Evolutionary conservation across 1,139 yeast genomes (phyloP).

Genomic region (Entelexis sorbosivorans): DNA sequence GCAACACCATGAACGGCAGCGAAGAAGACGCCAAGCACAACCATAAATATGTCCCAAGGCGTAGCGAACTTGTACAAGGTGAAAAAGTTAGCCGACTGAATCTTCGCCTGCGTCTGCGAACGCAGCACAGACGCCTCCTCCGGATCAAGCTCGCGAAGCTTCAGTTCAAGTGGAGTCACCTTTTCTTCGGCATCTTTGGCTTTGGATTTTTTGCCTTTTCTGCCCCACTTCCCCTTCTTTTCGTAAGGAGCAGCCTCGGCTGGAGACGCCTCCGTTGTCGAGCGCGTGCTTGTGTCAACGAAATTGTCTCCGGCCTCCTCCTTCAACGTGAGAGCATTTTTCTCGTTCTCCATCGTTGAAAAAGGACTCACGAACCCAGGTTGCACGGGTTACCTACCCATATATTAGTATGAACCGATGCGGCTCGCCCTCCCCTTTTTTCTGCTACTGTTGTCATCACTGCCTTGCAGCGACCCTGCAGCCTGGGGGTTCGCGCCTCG

Average conservation of each 20-base stretch:
- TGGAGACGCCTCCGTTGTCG: neutral
- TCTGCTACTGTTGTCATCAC: neutral
- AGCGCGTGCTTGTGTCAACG: neutral
- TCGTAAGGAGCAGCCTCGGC: neutral
- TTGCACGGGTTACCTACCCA: no score
- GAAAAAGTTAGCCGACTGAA: slow-evolving; percentile 26
- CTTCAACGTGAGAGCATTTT: neutral
- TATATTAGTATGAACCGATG: neutral
- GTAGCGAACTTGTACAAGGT: slow-evolving; percentile 33
- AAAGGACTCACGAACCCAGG: neutral
- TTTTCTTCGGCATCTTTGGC: neutral
- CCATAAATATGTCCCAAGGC: slow-evolving; percentile 25
- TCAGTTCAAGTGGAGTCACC: slow-evolving; percentile 14
- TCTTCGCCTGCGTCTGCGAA: slow-evolving; percentile 27
- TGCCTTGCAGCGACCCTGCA: neutral
- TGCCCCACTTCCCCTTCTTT: neutral
- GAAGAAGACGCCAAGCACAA: slow-evolving; percentile 27
- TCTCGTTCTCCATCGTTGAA: slow-evolving; percentile 1
- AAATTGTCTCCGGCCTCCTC: neutral
- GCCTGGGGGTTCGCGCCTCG: neutral
- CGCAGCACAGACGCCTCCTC: slow-evolving; percentile 30
- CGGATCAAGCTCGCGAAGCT: slow-evolving; percentile 26
- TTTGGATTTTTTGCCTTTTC: slow-evolving; percentile 1
- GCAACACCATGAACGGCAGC: slow-evolving; percentile 34
- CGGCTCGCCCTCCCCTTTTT: neutral